Evolutionary conservation across 345 rosid species (phyloP).

Genomic region (Durio zibethinus): DNA sequence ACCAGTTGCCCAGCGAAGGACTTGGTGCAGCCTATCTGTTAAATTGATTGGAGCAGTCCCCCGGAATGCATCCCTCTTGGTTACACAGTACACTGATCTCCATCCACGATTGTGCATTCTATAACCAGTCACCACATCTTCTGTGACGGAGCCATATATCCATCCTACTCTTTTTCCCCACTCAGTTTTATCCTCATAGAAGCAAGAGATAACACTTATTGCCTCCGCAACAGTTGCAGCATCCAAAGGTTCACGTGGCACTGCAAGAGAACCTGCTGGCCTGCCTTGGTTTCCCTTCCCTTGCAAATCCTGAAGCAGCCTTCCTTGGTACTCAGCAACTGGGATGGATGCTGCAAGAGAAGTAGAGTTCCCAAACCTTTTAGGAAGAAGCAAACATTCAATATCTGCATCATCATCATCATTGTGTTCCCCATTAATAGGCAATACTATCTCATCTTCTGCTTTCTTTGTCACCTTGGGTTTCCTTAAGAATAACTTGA

Average conservation of each 20-base stretch:
- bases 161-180: constrained; percentile 85
- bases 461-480: constrained; percentile 44
- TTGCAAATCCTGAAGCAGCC: constrained; percentile 62
- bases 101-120: constrained; percentile 80
- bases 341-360: constrained; percentile 67
- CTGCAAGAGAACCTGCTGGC: constrained; percentile 72
- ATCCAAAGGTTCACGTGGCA: constrained; percentile 73
- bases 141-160: constrained; percentile 81
- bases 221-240: constrained; percentile 81
- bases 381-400: constrained; percentile 61
- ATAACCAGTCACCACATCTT: constrained; percentile 79
- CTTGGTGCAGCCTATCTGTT: constrained; percentile 73
- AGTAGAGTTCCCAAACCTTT: constrained; percentile 63
- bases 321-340: constrained; percentile 74
- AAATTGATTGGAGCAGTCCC: constrained; percentile 81
- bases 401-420: constrained; percentile 62
- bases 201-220: constrained; percentile 72
- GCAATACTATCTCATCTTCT: constrained; percentile 47
- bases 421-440: constrained; percentile 39
- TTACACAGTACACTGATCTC: constrained; percentile 73
- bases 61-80: constrained; percentile 67
- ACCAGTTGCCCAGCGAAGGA: constrained; percentile 88
- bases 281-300: constrained; percentile 55
- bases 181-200: constrained; percentile 77
- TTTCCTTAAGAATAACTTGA: constrained; percentile 53